Conservation (phyloP, 768 basidiomycete species). For the Boletus huronensis region DNA sequence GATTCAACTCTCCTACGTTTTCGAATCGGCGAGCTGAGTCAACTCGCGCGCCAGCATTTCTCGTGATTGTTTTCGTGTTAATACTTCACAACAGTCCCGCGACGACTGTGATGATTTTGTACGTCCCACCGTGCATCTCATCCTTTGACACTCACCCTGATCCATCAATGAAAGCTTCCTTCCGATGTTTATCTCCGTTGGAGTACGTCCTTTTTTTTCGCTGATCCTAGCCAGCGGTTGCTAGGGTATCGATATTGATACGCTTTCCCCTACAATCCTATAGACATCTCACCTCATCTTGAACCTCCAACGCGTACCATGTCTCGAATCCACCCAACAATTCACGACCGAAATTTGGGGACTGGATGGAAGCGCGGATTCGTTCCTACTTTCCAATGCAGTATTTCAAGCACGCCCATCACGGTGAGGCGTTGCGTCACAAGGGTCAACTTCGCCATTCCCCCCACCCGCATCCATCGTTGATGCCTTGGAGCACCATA, state of each 20-base stretch:
- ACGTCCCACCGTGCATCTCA: background rate
- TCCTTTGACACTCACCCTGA: background rate
- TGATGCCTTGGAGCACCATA: background rate
- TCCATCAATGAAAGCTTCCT: conserved; percentile 12
- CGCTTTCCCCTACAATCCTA: background rate
- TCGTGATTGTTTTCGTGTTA: background rate
- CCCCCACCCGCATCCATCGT: background rate
- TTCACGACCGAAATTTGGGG: conserved; percentile 20
- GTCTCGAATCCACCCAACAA: background rate
- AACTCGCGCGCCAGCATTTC: conserved; percentile 9
- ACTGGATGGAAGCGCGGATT: conserved; percentile 12
- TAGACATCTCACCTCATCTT: conserved; percentile 19
- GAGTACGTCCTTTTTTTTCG: conserved; percentile 9
- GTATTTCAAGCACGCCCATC: background rate
- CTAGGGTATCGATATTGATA: background rate
- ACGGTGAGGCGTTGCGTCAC: background rate
- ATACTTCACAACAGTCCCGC: conserved; percentile 1
- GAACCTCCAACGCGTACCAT: conserved; percentile 11
- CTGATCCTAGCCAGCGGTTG: too few species aligned
- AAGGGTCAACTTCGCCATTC: background rate
- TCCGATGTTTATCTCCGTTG: conserved; percentile 15
- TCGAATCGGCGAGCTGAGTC: background rate
- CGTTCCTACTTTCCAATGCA: conserved; percentile 8
- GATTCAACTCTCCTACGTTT: background rate
- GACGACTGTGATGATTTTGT: conserved; percentile 14